Base-by-base conservation (phyloP, 2,329 filamentous ascomycete genomes). In the Phoma herbarum region DNA sequence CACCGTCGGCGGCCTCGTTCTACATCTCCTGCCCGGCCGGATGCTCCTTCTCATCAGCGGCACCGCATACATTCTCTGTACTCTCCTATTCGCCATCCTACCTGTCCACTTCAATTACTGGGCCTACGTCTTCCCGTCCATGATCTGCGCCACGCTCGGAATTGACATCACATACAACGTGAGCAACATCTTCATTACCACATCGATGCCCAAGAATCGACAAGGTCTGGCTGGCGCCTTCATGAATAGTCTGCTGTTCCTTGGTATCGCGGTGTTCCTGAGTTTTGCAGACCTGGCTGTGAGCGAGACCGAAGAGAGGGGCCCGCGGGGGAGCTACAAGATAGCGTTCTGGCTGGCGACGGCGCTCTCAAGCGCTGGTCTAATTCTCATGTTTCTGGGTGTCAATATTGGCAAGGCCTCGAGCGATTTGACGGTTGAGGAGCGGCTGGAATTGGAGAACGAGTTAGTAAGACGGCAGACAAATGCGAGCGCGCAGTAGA, bases 91-190 rank as follows among this genome's bases (percentile, higher is more conserved):
- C 52, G 71, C 73, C 26, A 68, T 77, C 25, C 43, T 78, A 0
- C 73, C 39, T 59, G 77, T 57, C 2, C 39, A 69, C 9, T 71
- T 73, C 58, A 73, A 69, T 37, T 76, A 75, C 0, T 78, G 76
- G 75, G 72, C 71, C 1, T 78, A 75, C 60, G 66, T 77, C 43
- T 77, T 78, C 53, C 72, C 75, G 8, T 64, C 76, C 1, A 83
- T 82, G 79, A 77, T 84, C 3, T 76, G 73, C 52, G 71, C 73
- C n/a, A 77, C 76, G 3, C 63, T 75, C 11, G 75, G 74, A 2
- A 69, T 78, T 35, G 75, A 78, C 48, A 66, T 78, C 20, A 77
- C 75, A 3, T 78, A 75, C 61, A 77, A 74, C 47, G 71, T 78
- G 31, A 69, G 68, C 58, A 78, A 75, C 53, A 75, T 78, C 41